These are phyloP conservation scores for Globisporangium rhizosaccharum DNA, from an alignment of 352 stramenopile genomes.

Conservation along the genomic window DNA sequence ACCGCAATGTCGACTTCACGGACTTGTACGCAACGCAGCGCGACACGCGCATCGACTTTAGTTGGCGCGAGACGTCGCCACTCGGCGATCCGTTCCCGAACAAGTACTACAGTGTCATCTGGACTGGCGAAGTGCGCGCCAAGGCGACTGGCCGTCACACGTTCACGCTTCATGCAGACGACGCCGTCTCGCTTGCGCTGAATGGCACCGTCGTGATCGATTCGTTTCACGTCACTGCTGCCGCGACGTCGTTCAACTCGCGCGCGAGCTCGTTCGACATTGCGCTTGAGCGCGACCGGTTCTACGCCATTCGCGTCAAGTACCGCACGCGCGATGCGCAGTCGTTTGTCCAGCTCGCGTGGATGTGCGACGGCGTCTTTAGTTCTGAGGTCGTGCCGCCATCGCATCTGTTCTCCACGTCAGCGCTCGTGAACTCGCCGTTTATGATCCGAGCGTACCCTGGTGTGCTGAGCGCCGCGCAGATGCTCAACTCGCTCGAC, in stretches of 20 bases:
- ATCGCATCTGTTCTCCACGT: conserved; percentile 31
- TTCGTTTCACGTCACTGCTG: conserved; percentile 17
- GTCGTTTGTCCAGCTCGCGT: conserved; percentile 82
- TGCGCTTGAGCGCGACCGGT: conserved; percentile 25
- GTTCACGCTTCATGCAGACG: conserved; percentile 81
- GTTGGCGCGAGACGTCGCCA: conserved; percentile 72
- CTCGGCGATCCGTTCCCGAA: conserved; percentile 63
- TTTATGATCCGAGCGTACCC: conserved; percentile 72
- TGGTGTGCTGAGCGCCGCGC: conserved; percentile 49
- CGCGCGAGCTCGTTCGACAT: conserved; percentile 13
- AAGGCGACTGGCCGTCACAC: conserved; percentile 53
- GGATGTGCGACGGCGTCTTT: conserved; percentile 39
- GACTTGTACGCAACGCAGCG: conserved; percentile 62
- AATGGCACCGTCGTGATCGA: conserved; percentile 65
- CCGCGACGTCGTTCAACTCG: conserved; percentile 7
- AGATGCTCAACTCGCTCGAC: conserved; percentile 60
- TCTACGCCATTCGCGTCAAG: conserved; percentile 79
- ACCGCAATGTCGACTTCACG: conserved; percentile 83
- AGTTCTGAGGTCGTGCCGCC: conserved; percentile 14
- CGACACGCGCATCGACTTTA: conserved; percentile 82
- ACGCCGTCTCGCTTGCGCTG: conserved; percentile 69
- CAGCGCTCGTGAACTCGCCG: conserved; percentile 39
- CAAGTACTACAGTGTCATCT: conserved; percentile 72
- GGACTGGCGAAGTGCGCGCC: conserved; percentile 54
- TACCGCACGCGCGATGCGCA: conserved; percentile 82